These are phyloP conservation scores for Prunella vulgaris DNA, from an alignment of 257 asterid genomes.

Conservation along the genomic window DNA sequence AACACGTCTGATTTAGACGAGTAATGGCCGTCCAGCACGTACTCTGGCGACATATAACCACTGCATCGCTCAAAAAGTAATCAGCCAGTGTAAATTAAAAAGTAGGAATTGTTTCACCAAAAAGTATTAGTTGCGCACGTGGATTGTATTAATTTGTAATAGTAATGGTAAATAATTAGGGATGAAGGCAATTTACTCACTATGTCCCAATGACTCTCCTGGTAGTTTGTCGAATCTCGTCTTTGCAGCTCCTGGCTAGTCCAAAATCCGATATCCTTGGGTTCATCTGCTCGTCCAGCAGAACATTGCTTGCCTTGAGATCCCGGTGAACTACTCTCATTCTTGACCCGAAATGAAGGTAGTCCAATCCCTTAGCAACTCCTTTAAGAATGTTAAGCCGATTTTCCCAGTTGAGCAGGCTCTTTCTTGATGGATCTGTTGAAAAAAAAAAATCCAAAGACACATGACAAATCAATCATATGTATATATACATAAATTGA, in stretches of 20 bases:
- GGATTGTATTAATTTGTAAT: background rate
- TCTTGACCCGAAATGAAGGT: conserved; percentile 41
- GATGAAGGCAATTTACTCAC: conserved; percentile 22
- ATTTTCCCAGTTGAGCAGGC: conserved; percentile 23
- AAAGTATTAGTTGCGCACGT: background rate
- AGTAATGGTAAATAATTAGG: too few species aligned
- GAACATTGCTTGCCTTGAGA: conserved; percentile 40
- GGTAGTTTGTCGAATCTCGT: conserved; percentile 26
- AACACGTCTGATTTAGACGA: conserved; percentile 40
- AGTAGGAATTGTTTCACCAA: too few species aligned
- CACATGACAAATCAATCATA: too few species aligned
- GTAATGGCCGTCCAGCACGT: conserved; percentile 30
- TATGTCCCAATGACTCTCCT: conserved; percentile 38
- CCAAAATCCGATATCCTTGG: conserved; percentile 50
- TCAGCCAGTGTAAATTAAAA: too few species aligned
- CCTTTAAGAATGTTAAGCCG: conserved; percentile 35
- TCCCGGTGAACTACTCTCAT: conserved; percentile 45
- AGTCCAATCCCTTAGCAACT: conserved; percentile 40
- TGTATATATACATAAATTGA: too few species aligned
- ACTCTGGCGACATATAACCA: conserved; percentile 57
- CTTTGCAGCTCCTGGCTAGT: conserved; percentile 30
- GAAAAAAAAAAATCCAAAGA: background rate
- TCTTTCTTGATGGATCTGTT: conserved; percentile 18
- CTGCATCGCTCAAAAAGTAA: conserved; percentile 14
- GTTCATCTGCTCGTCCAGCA: conserved; percentile 39